These are phyloP conservation scores for Penicillium sp. DNA, from an alignment of 2,329 filamentous ascomycete species.

Conservation along the genomic window DNA sequence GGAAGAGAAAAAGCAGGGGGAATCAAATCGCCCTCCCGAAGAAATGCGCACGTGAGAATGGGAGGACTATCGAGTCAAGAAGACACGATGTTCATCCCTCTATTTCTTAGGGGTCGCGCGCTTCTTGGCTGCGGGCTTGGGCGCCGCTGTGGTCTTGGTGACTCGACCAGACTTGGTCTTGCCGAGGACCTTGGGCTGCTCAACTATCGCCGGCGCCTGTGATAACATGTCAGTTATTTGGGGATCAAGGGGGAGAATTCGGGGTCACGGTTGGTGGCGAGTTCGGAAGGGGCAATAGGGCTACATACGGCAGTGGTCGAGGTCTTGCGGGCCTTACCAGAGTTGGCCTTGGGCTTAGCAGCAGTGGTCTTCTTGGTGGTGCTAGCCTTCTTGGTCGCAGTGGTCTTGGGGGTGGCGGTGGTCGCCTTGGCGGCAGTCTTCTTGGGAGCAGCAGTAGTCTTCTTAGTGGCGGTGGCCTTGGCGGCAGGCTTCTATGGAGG, in stretches of 20 bases:
- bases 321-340: slow-evolving; percentile 58
- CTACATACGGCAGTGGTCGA: slow-evolving; percentile 42
- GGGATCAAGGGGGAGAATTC: slow-evolving; percentile 24
- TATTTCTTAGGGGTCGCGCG: slow-evolving; percentile 46
- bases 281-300: background rate
- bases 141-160: slow-evolving; percentile 62
- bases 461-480: slow-evolving; percentile 30
- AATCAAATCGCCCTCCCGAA: slow-evolving; percentile 17
- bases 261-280: background rate
- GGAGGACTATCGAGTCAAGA: slow-evolving; percentile 18
- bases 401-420: slow-evolving; percentile 50
- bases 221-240: background rate
- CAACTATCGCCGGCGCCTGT: slow-evolving; percentile 66
- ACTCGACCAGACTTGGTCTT: slow-evolving; percentile 89
- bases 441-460: slow-evolving; percentile 35
- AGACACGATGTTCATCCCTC: slow-evolving; percentile 25
- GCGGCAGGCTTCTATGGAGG: slow-evolving; percentile 48
- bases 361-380: slow-evolving; percentile 53
- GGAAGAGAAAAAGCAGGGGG: slow-evolving; percentile 21
- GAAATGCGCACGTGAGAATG: slow-evolving; percentile 27
- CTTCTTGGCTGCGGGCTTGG: slow-evolving; percentile 52
- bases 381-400: slow-evolving; percentile 46
- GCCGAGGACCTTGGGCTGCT: slow-evolving; percentile 69
- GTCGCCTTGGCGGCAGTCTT: slow-evolving; percentile 43
- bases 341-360: slow-evolving; percentile 55